Evolutionary conservation across 164 flowering plant genomes (phyloP), one percentile per base, ranked within the genome.

Genomic region (Saururus chinensis): DNA sequence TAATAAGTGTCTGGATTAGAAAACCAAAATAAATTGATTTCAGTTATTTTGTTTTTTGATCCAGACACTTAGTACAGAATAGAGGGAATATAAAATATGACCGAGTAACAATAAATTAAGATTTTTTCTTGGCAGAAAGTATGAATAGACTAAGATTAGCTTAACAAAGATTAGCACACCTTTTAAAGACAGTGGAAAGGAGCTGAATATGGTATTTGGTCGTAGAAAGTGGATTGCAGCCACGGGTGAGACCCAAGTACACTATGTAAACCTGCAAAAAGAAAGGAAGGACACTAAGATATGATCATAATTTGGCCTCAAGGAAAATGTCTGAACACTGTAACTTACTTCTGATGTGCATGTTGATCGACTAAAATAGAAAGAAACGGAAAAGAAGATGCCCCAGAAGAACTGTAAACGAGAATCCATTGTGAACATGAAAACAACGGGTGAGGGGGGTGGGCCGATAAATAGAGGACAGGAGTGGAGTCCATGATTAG

Each of bases 201-300:
- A 84, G 76, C 37, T 70, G 75, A 48, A 75, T 48, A 63, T 84
- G 89, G 58, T 60, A 68, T 19, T 71, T 57, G 17, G 84, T 73
- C 45, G 84, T 79, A 62, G 81, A 77, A 22, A 67, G 9, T 58
- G 80, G 80, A 72, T 76, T 77, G 20, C 66, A 35, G 26, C 30
- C 16, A 19, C 61, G 71, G 74, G 53, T 71, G 68, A 51, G 77
- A 51, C 93, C 93, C 30, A 87, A 67, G 68, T 84, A 87, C 22
- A 81, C 85, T 40, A 87, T 75, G 70, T 82, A 75, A 58, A 87
- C 84, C 89, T 86, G 82, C 58, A 62, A 51, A 53, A 64, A 45
- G 19, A 60, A 2, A n/a, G 64, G 41, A 35, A n/a, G 23, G 26
- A 17, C 59, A 22, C 45, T n/a, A 66, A 56, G 40, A 69, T 52